Evolutionary conservation across 495 filamentous ascomycete genomes (phyloP).

Genomic region (Penicillium turbatum): DNA sequence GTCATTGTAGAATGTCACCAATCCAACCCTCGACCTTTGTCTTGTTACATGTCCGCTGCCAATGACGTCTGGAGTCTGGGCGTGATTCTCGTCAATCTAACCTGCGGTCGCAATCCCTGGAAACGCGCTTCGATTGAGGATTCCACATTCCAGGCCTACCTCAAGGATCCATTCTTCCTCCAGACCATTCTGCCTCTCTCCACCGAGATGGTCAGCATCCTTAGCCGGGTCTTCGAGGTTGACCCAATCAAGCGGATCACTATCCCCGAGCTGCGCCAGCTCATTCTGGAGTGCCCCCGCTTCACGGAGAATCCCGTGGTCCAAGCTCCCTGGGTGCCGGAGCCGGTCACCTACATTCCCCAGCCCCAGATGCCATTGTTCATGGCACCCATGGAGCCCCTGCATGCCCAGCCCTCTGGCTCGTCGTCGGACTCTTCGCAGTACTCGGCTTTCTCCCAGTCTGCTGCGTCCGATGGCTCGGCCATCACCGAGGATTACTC

Average conservation of each 20-base stretch:
- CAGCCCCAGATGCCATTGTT: conserved; percentile 29
- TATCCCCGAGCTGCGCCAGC: conserved; percentile 71
- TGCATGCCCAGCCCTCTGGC: conserved; percentile 37
- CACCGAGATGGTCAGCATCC: conserved; percentile 80
- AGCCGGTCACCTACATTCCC: conserved; percentile 27
- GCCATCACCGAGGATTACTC: conserved; percentile 43
- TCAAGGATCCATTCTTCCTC: conserved; percentile 81
- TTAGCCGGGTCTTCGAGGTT: conserved; percentile 84
- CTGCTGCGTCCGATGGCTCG: conserved; percentile 40
- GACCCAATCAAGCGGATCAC: conserved; percentile 82
- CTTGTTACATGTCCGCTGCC: conserved; percentile 83
- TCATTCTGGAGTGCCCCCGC: conserved; percentile 70
- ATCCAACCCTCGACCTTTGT: conserved; percentile 67
- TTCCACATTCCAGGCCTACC: conserved; percentile 90
- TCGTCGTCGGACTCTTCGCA: conserved; percentile 40
- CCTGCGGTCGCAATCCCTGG: conserved; percentile 98
- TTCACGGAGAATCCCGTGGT: conserved; percentile 57
- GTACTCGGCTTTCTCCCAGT: conserved; percentile 41
- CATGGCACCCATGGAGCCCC: conserved; percentile 28
- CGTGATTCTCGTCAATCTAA: conserved; percentile 95
- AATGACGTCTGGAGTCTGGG: conserved; percentile 99
- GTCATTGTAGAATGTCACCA: conserved; percentile 79
- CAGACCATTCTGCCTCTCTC: conserved; percentile 91
- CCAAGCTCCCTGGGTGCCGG: conserved; percentile 27
- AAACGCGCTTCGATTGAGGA: conserved; percentile 91